Evolutionary conservation across 306 rosid genomes (phyloP), one percentile per base, ranked within the genome.

Genomic region (Parietaria judaica): DNA sequence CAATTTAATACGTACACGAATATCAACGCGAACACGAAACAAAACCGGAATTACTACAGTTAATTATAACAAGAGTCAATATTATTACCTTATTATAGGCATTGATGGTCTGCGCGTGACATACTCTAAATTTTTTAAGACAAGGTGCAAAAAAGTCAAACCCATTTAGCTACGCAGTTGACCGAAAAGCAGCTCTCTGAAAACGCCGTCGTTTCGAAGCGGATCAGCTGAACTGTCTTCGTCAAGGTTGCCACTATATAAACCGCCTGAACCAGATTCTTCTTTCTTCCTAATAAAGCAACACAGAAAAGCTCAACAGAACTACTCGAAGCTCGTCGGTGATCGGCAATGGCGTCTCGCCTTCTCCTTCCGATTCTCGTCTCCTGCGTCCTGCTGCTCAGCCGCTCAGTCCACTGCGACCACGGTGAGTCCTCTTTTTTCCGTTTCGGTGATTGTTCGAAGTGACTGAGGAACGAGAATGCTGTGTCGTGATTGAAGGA

Each of bases 311-410:
- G 45, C 63, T 6, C 23, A n/a, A 41, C 8, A 37, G 38, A 44
- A 59, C 15, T 8, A 35, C 43, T 48, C 52, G 4, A n/a, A 61
- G 31, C 63, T 60, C 72, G 37, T 36, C 43, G 8, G 51, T 5
- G 49, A 35, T 41, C 68, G 56, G 57, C 57, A 65, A 82, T 83
- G 89, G 78, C 69, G 56, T 59, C 74, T 17, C 47, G 17, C 38
- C 71, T 56, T 55, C 61, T 72, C 61, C 54, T 66, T 35, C 71
- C 72, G 14, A 41, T 83, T 41, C 68, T 81, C 67, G 51, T 81
- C 69, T 79, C 74, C 59, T 74, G 74, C 63, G 37, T 79, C 75
- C 66, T 86, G 60, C 56, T 83, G 14, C 60, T 73, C 36, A 83
- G 63, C 49, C 69, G 44, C 65, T 80, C 74, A 3, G 87, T 72